Evolutionary conservation across 495 filamentous ascomycete genomes (phyloP), one percentile per base, ranked within the genome.

Genomic region (Neurospora sp.): DNA sequence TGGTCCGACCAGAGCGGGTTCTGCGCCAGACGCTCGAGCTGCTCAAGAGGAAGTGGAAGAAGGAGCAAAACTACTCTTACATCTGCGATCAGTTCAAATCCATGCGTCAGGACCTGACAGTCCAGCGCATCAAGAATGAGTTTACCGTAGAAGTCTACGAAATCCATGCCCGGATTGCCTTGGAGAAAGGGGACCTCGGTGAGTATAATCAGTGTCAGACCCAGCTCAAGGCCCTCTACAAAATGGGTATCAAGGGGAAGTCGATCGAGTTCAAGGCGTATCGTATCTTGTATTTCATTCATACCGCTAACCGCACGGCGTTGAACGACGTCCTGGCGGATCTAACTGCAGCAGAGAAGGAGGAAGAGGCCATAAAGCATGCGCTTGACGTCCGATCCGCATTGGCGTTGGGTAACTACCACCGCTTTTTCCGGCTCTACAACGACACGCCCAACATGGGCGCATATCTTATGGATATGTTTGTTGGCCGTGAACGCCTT

Each of bases 161-260:
- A 85, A 94, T 94, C 73, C 96, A 99, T 84, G 96, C 95, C 70
- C 91, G 96, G 53, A 98, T 99, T 84, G 96, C 96, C 74, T 85
- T 99, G 80, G 96, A 99, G 86, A 98, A 96, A 88, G 94, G 92
- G 81, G 96, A 99, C 87, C 88, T 98, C 85, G 95, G 96, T 99
- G 96, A 99, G 96, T 99, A 98, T 94, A 99, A 99, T 87, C 96
- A 99, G 88, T 99, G 96, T 82, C 96, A 98, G 86, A 97, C 96
- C 74, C 96, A 98, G 85, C 88, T 99, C 78, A 91, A 92, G 79
- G 92, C 91, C 72, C 86, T 99, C 76, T 98, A 99, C 81, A 87
- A 87, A 80, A 88, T 92, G 83, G 90, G 92, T 75, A 85, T 97
- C 74, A 93, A 92, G 79, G 96, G 96, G 73, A 93, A 97, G 84